Percentiles rank a stretch among this genome's conserved stretches.
Evolutionary conservation across 2,329 filamentous ascomycete genomes (phyloP).

Genomic region (Aspergillus brunneoviolaceus): DNA sequence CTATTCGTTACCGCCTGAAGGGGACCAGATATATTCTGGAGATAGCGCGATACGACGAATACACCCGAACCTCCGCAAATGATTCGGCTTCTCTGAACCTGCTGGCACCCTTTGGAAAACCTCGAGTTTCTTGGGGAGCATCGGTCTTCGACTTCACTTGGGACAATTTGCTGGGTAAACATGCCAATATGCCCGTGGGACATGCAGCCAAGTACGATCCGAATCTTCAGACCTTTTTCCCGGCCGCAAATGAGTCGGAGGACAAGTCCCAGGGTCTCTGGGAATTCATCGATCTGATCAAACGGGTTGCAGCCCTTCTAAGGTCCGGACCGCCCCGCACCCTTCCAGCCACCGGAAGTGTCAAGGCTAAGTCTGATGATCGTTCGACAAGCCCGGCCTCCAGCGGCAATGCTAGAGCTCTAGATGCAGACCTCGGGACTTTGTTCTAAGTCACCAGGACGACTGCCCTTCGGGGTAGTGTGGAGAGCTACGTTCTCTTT

Average conservation of each 20-base stretch:
- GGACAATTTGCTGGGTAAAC: slow-evolving; percentile 42
- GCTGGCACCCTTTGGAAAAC: slow-evolving; percentile 22
- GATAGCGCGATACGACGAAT: slow-evolving; percentile 44
- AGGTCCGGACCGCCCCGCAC: slow-evolving; percentile 18
- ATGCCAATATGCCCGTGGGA: slow-evolving; percentile 35
- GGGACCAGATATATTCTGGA: slow-evolving; percentile 45
- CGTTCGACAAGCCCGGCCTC: slow-evolving; percentile 10
- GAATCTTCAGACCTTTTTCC: slow-evolving; percentile 39
- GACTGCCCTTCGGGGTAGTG: background rate
- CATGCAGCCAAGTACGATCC: slow-evolving; percentile 35
- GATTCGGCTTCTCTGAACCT: slow-evolving; percentile 6
- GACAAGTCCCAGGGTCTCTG: slow-evolving; percentile 33
- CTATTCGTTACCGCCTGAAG: slow-evolving; percentile 40
- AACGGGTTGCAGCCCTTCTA: slow-evolving; percentile 34
- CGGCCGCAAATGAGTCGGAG: slow-evolving; percentile 13
- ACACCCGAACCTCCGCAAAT: slow-evolving; percentile 22
- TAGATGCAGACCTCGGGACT: slow-evolving; percentile 30
- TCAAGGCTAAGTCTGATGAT: background rate
- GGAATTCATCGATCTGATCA: slow-evolving; percentile 37
- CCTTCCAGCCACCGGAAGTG: background rate
- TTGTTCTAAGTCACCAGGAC: slow-evolving; percentile 22
- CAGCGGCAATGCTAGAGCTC: slow-evolving; percentile 11
- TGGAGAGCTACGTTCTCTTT: background rate
- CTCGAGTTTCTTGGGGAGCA: slow-evolving; percentile 39
- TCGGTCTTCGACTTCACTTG: slow-evolving; percentile 40